phyloP scores from a whole-genome alignment of 1,284 basidiomycete genomes.

The Rhodotorula sp. region DNA sequence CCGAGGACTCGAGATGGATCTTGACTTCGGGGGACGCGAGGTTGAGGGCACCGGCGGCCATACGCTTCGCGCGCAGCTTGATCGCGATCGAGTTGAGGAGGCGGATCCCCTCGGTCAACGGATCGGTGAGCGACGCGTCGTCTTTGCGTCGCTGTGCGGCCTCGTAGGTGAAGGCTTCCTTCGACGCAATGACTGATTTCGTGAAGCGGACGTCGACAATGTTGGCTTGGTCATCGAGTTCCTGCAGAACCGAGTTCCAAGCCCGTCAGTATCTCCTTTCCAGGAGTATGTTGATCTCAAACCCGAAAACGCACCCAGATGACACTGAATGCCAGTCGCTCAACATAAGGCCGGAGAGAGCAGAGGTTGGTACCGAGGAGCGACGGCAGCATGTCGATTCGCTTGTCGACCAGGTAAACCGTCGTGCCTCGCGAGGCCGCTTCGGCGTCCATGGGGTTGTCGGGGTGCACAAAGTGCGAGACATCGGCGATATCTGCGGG shows the following conservation, averaged over 20 bases:
- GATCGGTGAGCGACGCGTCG: conserved; percentile 75
- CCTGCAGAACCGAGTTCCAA: conserved; percentile 54
- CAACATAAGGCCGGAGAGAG: conserved; percentile 87
- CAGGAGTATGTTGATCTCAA: neutral
- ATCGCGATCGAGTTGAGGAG: conserved; percentile 84
- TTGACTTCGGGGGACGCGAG: conserved; percentile 97
- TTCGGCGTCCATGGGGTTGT: conserved; percentile 95
- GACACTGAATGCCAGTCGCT: conserved; percentile 90
- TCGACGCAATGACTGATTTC: conserved; percentile 95
- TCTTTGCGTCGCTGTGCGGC: conserved; percentile 94
- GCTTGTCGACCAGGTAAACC: conserved; percentile 97
- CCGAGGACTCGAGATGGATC: conserved; percentile 84
- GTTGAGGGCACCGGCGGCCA: conserved; percentile 92
- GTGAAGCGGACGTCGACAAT: conserved; percentile 88
- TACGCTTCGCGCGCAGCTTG: conserved; percentile 80
- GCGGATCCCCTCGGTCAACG: conserved; percentile 82
- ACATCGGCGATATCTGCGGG: conserved; percentile 94
- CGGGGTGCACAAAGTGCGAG: conserved; percentile 89
- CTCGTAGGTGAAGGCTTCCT: conserved; percentile 96
- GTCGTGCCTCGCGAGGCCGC: conserved; percentile 94
- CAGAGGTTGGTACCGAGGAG: conserved; percentile 95
- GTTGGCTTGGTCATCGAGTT: conserved; percentile 78
- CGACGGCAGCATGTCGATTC: conserved; percentile 96
- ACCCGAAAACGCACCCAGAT: conserved; percentile 72
- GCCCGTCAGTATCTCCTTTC: neutral